These are phyloP conservation scores for Colletotrichum scovillei DNA, from an alignment of 2,329 filamentous ascomycete genomes.

Conservation along the genomic window DNA sequence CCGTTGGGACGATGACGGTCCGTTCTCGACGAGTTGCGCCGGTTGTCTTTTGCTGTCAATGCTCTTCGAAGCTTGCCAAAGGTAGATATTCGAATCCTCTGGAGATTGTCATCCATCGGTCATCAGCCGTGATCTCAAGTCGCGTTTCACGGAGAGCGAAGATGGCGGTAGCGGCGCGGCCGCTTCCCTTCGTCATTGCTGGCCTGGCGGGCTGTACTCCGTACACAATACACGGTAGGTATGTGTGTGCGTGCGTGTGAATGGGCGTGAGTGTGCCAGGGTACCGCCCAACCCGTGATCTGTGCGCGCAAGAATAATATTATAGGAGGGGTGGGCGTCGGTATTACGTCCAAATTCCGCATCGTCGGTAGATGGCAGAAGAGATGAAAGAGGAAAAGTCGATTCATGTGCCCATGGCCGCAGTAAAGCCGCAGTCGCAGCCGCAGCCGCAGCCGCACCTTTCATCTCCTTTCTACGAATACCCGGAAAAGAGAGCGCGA, in stretches of 20 bases:
- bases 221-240: not conserved
- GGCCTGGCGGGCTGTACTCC: not conserved
- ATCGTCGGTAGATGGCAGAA: constrained; percentile 22
- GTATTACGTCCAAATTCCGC: constrained; percentile 21
- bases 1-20: not conserved
- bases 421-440: constrained; percentile 15
- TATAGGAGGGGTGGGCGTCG: constrained; percentile 14
- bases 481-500: not conserved
- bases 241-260: not conserved
- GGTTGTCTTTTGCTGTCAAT: not conserved
- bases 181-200: not conserved
- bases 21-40: not conserved
- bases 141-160: not conserved
- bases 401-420: constrained; percentile 11
- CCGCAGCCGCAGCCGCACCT: not conserved
- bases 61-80: not conserved
- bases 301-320: constrained; percentile 13
- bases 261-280: not conserved
- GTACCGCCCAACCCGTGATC: constrained; percentile 4
- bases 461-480: not conserved
- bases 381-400: constrained; percentile 22
- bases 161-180: not conserved
- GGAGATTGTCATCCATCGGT: not conserved
- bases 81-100: not conserved
- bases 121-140: not conserved